phyloP scores from a whole-genome alignment of 2,329 filamentous ascomycete species.

The Xylaria sp. region DNA sequence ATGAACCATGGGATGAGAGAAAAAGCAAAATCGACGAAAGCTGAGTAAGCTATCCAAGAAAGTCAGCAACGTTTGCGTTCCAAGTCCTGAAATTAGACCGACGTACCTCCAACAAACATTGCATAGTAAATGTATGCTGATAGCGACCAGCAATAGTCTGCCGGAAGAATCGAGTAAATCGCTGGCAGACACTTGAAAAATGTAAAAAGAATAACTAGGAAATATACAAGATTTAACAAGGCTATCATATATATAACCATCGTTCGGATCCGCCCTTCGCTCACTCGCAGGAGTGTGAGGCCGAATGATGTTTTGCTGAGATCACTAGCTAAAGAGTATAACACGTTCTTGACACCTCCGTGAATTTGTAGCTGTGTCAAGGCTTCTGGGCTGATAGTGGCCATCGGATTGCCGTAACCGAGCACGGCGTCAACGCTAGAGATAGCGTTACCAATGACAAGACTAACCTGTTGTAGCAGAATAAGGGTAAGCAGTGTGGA shows the following conservation, averaged over 20 bases:
- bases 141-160: slow-evolving; percentile 30
- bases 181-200: slow-evolving; percentile 33
- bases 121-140: slow-evolving; percentile 31
- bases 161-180: slow-evolving; percentile 31
- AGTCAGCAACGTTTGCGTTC: background rate
- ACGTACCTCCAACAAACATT: slow-evolving; percentile 33
- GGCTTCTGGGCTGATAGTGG: background rate
- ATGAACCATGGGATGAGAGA: slow-evolving; percentile 42
- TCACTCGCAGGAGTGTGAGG: slow-evolving; percentile 31
- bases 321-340: slow-evolving; percentile 30
- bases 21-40: slow-evolving; percentile 37
- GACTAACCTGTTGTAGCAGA: background rate
- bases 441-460: slow-evolving; percentile 25
- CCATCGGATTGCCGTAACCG: slow-evolving; percentile 30
- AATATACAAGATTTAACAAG: slow-evolving; percentile 31
- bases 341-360: slow-evolving; percentile 33
- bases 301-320: slow-evolving; percentile 36
- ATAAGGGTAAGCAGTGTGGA: background rate
- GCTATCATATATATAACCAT: slow-evolving; percentile 26
- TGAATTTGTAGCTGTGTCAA: slow-evolving; percentile 26
- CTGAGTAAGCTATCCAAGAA: slow-evolving; percentile 31
- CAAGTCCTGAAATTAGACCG: too few relatives aligned
- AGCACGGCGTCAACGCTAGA: slow-evolving; percentile 28
- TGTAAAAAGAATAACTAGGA: slow-evolving; percentile 32
- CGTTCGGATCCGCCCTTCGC: slow-evolving; percentile 25